Evolutionary conservation across 75 land plant genomes (phyloP).

Genomic region (Cupressus sempervirens): DNA sequence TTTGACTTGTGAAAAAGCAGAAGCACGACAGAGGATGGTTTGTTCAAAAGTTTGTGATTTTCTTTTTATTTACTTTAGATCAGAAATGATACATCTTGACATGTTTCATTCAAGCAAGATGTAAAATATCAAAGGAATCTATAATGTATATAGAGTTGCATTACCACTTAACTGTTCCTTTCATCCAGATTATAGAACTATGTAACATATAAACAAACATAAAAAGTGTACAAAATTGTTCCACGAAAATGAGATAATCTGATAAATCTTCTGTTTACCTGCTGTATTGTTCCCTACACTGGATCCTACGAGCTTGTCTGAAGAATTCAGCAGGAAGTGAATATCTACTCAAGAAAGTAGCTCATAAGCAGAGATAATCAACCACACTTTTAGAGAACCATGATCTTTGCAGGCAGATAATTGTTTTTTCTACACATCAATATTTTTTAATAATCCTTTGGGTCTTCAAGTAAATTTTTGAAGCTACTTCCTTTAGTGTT

Average conservation of each 20-base stretch:
- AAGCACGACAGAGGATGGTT: not conserved
- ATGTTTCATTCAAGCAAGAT: not conserved
- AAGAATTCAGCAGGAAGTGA: not conserved
- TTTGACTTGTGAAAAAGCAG: not conserved
- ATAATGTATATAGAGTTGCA: not conserved
- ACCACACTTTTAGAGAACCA: not conserved
- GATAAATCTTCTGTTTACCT: not conserved
- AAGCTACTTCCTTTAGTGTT: not conserved
- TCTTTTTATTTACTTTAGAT: not conserved
- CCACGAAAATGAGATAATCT: not conserved
- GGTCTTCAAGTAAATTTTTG: not conserved
- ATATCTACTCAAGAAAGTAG: not conserved
- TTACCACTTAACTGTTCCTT: not conserved
- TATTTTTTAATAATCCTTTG: not conserved
- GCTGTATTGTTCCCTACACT: not conserved
- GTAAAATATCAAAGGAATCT: not conserved
- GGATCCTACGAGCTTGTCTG: not conserved
- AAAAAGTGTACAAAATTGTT: not conserved
- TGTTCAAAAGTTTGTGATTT: not conserved
- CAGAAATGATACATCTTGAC: not conserved
- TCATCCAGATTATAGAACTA: not conserved
- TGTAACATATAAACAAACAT: not conserved
- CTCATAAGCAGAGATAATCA: not conserved
- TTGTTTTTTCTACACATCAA: not conserved
- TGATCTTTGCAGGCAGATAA: too few species aligned